Evolutionary conservation across 305 asterid species (phyloP).

Genomic region (Rubia tinctorum): DNA sequence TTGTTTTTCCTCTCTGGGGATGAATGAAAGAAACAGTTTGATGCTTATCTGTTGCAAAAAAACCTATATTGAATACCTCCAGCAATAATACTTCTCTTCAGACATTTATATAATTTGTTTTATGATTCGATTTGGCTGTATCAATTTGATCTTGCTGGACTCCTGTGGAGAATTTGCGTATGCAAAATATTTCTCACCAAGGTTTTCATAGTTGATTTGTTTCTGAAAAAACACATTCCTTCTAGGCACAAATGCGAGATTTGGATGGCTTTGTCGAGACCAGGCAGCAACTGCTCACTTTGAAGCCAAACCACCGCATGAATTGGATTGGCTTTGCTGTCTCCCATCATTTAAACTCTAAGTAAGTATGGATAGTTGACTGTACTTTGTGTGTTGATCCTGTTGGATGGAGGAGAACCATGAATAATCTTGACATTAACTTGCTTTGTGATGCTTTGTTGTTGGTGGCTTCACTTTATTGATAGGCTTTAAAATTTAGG

Average conservation of each 20-base stretch:
- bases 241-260: slow-evolving; percentile 99
- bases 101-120: too few species aligned
- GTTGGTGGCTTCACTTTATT: neutral
- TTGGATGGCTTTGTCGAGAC: slow-evolving; percentile 96
- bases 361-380: slow-evolving; percentile 37
- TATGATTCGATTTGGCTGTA: too few species aligned
- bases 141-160: neutral
- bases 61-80: too few species aligned
- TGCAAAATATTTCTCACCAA: neutral
- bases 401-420: neutral
- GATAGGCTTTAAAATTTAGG: neutral
- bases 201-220: neutral
- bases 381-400: neutral
- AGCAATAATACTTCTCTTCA: too few species aligned
- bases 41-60: too few species aligned
- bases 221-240: slow-evolving; percentile 8
- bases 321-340: slow-evolving; percentile 99
- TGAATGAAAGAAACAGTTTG: too few species aligned
- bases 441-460: slow-evolving; percentile 9
- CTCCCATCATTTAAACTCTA: slow-evolving; percentile 82
- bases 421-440: neutral
- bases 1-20: neutral
- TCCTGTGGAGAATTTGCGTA: neutral
- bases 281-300: slow-evolving; percentile 88
- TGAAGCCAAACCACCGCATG: slow-evolving; percentile 98